Conservation (phyloP, 169 alveolate genomes). For the Plasmodium sp. region DNA sequence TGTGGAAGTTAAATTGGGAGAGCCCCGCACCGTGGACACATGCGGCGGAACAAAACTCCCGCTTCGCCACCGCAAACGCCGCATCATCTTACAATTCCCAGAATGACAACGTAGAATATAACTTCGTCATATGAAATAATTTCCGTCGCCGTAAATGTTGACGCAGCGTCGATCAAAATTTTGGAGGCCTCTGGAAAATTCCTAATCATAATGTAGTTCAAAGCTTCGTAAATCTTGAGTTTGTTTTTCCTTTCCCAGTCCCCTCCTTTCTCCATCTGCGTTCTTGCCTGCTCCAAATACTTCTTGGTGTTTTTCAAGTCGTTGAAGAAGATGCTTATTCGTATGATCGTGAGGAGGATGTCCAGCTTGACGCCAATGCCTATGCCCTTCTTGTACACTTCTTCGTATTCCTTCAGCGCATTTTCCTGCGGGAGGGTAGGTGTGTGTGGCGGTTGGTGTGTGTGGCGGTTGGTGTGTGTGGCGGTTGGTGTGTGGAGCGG, state of each 20-base stretch:
- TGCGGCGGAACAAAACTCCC: neutral
- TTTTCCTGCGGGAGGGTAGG: constrained; percentile 73
- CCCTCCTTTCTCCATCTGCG: constrained; percentile 95
- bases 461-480: no score
- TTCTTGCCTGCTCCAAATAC: constrained; percentile 79
- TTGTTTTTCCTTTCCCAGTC: constrained; percentile 99
- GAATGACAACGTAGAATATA: constrained; percentile 93
- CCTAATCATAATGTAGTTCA: constrained; percentile 87
- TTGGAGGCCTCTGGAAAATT: constrained; percentile 92
- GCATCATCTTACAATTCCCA: constrained; percentile 82
- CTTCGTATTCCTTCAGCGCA: constrained; percentile 85
- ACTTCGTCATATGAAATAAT: constrained; percentile 92
- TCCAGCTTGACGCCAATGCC: constrained; percentile 87
- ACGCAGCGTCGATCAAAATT: constrained; percentile 89
- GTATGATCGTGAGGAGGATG: constrained; percentile 80
- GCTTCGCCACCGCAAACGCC: neutral
- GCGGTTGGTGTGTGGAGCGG: no score
- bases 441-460: neutral
- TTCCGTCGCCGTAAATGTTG: constrained; percentile 96
- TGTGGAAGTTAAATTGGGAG: neutral
- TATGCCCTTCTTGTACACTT: constrained; percentile 84
- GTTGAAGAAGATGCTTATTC: constrained; percentile 82
- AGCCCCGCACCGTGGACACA: neutral
- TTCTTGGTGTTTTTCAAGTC: constrained; percentile 78
- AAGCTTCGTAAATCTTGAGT: constrained; percentile 95